Conservation (phyloP, 495 filamentous ascomycete species). For the Aspergillus ostianus region DNA sequence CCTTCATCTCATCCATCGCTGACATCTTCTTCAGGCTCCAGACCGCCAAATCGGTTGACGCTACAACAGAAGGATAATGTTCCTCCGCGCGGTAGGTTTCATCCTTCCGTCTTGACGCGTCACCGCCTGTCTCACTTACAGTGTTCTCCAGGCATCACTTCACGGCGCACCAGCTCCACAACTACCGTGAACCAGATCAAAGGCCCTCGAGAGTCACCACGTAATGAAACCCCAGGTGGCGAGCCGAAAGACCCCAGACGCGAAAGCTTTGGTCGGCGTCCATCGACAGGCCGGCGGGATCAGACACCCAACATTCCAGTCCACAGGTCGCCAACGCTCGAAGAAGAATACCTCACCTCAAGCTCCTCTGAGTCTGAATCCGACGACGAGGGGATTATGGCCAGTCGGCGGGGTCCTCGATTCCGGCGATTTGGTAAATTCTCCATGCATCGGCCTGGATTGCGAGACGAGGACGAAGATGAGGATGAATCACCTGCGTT, state of each 20-base stretch:
- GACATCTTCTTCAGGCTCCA: constrained; percentile 39
- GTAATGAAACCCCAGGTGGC: constrained; percentile 43
- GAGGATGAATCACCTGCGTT: constrained; percentile 67
- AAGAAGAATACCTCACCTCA: constrained; percentile 35
- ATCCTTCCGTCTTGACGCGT: neutral
- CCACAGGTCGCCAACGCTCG: constrained; percentile 34
- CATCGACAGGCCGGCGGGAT: constrained; percentile 31
- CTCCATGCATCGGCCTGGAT: constrained; percentile 34
- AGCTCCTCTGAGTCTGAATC: constrained; percentile 50
- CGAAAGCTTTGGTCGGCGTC: constrained; percentile 34
- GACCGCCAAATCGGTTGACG: constrained; percentile 60
- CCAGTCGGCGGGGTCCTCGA: constrained; percentile 22
- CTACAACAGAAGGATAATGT: constrained; percentile 61
- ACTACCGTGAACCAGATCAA: constrained; percentile 49
- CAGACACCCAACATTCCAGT: constrained; percentile 23
- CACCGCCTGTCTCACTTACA: neutral
- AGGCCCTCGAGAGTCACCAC: constrained; percentile 34
- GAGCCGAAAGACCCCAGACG: constrained; percentile 38
- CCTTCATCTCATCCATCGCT: neutral
- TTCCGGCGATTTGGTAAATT: constrained; percentile 41
- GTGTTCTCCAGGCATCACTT: constrained; percentile 21
- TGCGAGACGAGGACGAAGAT: constrained; percentile 43
- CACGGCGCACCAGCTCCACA: constrained; percentile 56
- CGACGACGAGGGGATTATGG: constrained; percentile 57
- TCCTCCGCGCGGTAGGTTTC: constrained; percentile 39